These are phyloP conservation scores for Metschnikowia dekortorum DNA, from an alignment of 805 yeast species.

Conservation along the genomic window DNA sequence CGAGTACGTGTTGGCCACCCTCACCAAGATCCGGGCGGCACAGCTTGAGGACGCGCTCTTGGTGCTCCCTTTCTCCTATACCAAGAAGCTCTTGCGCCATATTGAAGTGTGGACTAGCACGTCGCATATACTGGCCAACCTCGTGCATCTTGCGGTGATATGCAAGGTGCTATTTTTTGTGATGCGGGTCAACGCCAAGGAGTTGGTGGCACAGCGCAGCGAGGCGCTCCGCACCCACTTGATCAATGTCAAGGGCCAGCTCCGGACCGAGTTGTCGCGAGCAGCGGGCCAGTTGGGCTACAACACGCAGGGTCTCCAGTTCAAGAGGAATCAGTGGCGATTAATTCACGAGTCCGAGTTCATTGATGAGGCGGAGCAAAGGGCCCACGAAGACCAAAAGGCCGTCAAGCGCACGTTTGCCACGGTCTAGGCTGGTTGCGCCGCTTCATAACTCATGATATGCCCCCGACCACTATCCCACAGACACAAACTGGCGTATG, in stretches of 20 bases:
- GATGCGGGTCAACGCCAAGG: slow-evolving; percentile 69
- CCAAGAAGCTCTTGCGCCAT: slow-evolving; percentile 64
- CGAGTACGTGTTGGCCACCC: slow-evolving; percentile 69
- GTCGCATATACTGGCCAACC: slow-evolving; percentile 34
- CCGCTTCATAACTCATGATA: too few relatives aligned
- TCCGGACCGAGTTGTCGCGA: slow-evolving; percentile 52
- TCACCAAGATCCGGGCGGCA: slow-evolving; percentile 68
- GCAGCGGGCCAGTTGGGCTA: slow-evolving; percentile 66
- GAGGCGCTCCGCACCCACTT: slow-evolving; percentile 60
- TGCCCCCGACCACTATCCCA: too few relatives aligned
- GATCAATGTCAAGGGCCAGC: slow-evolving; percentile 54
- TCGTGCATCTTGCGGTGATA: slow-evolving; percentile 56
- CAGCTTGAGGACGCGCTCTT: slow-evolving; percentile 91
- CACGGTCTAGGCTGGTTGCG: slow-evolving; percentile 30
- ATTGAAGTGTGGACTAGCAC: slow-evolving; percentile 68
- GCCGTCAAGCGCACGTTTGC: slow-evolving; percentile 73
- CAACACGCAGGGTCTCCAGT: slow-evolving; percentile 79
- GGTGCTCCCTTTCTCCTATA: slow-evolving; percentile 85
- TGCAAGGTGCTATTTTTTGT: slow-evolving; percentile 75
- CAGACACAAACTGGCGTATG: too few relatives aligned
- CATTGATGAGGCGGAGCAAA: slow-evolving; percentile 61
- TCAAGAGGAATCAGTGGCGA: slow-evolving; percentile 73
- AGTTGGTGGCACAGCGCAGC: slow-evolving; percentile 67
- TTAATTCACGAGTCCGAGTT: slow-evolving; percentile 69
- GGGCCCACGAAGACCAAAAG: slow-evolving; percentile 46